Evolutionary conservation across 768 basidiomycete genomes (phyloP).

Genomic region (Leccinum sublutescens): DNA sequence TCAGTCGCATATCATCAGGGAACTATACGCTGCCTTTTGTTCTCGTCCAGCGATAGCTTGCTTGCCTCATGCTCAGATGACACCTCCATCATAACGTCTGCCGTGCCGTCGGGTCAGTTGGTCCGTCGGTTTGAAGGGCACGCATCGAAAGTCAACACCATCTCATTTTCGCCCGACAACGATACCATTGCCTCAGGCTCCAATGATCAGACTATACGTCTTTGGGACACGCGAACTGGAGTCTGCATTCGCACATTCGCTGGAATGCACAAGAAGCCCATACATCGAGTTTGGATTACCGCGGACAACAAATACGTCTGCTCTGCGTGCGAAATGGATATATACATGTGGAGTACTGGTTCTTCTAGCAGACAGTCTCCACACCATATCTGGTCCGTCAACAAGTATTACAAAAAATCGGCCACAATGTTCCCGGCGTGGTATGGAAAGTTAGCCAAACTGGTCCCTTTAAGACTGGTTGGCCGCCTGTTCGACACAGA

Average conservation of each 20-base stretch:
- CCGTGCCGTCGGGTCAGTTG: slow-evolving; percentile 7
- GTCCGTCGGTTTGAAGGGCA: slow-evolving; percentile 19
- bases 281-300: slow-evolving; percentile 19
- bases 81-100: slow-evolving; percentile 13
- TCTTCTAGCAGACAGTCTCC: slow-evolving; percentile 8
- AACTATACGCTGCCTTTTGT: slow-evolving; percentile 17
- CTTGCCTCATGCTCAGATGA: slow-evolving; percentile 19
- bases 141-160: slow-evolving; percentile 12
- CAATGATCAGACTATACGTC: slow-evolving; percentile 20
- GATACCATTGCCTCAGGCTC: slow-evolving; percentile 22
- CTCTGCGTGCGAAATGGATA: slow-evolving; percentile 14
- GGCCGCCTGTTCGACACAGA: slow-evolving; percentile 8
- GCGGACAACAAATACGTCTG: slow-evolving; percentile 12
- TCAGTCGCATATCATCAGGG: slow-evolving; percentile 16
- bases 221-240: slow-evolving; percentile 25
- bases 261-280: slow-evolving; percentile 15
- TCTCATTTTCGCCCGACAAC: slow-evolving; percentile 23
- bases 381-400: slow-evolving; percentile 15
- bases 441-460: slow-evolving; percentile 12
- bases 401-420: slow-evolving; percentile 8
- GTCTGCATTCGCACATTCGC: slow-evolving; percentile 15
- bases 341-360: slow-evolving; percentile 13
- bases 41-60: slow-evolving; percentile 16
- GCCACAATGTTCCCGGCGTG: slow-evolving; percentile 12
- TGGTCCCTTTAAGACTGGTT: slow-evolving; percentile 6